A percentile compares a stretch with the other conserved stretches of the same genome.
Conservation (phyloP, 345 rosid species). For the Rhodamnia rubescens region DNA sequence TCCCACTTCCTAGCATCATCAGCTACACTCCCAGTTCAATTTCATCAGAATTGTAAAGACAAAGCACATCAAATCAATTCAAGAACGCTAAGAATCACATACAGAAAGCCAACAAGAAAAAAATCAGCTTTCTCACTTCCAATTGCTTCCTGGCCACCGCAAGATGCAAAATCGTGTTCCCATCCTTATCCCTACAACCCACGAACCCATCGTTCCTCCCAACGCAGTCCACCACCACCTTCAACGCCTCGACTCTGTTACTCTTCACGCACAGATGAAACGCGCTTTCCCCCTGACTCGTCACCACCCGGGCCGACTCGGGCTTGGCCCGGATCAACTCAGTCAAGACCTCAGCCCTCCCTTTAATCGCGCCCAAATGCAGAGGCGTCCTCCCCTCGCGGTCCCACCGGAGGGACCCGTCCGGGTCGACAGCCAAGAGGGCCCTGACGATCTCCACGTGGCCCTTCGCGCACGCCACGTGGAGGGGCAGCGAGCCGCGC, state of each 20-base stretch:
- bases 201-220: conserved; percentile 3
- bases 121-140: conserved; percentile 2
- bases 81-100: not conserved
- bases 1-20: not conserved
- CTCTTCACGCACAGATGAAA: conserved; percentile 13
- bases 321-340: conserved; percentile 8
- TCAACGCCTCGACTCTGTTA: conserved; percentile 8
- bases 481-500: conserved; percentile 10
- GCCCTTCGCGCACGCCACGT: conserved; percentile 10
- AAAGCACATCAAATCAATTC: not conserved
- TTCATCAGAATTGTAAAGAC: not conserved
- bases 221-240: conserved; percentile 6
- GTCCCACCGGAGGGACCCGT: conserved; percentile 1
- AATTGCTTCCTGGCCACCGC: conserved; percentile 12
- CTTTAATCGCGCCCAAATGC: conserved; percentile 12
- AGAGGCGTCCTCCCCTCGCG: conserved; percentile 14
- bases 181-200: conserved; percentile 9
- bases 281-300: conserved; percentile 5
- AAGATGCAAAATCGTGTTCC: conserved; percentile 12
- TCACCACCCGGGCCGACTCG: not conserved
- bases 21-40: not conserved
- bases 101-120: not conserved
- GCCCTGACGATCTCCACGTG: conserved; percentile 8
- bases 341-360: conserved; percentile 1
- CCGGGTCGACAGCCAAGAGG: conserved; percentile 6